Evolutionary conservation across 306 rosid species (phyloP).

Genomic region (Sindora glabra): DNA sequence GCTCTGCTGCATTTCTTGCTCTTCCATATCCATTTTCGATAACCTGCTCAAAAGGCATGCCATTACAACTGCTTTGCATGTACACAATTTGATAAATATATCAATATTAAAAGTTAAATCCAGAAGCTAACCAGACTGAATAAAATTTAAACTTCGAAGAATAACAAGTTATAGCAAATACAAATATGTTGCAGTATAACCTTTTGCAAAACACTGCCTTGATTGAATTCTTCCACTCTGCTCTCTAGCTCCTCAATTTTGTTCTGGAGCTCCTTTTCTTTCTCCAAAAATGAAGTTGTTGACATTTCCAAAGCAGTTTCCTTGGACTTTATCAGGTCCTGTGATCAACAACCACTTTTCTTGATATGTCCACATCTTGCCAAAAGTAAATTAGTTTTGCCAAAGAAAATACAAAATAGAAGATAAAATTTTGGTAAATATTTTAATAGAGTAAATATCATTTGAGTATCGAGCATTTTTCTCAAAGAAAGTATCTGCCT

Average conservation of each 20-base stretch:
- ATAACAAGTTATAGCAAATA: conserved; percentile 77
- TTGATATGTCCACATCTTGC: neutral
- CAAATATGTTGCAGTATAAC: conserved; percentile 26
- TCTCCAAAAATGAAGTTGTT: conserved; percentile 43
- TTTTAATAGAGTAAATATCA: conserved; percentile 1
- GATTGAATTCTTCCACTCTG: conserved; percentile 53
- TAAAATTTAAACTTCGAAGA: neutral
- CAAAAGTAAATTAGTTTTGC: neutral
- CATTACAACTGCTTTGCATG: neutral
- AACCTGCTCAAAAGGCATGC: conserved; percentile 40
- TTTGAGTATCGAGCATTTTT: conserved; percentile 10
- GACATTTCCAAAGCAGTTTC: conserved; percentile 65
- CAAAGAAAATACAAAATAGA: conserved; percentile 5
- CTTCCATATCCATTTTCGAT: conserved; percentile 21
- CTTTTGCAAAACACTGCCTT: conserved; percentile 36
- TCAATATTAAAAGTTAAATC: conserved; percentile 6
- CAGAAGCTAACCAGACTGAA: neutral
- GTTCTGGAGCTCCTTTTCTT: conserved; percentile 69
- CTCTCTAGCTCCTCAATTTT: conserved; percentile 64
- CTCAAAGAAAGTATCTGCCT: neutral
- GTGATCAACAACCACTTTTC: conserved; percentile 8
- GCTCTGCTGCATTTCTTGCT: conserved; percentile 6
- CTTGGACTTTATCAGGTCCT: conserved; percentile 59
- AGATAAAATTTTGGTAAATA: neutral
- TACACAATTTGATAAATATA: neutral